Conservation (phyloP, 2,329 filamentous ascomycete genomes). For the Talaromyces sp. region DNA sequence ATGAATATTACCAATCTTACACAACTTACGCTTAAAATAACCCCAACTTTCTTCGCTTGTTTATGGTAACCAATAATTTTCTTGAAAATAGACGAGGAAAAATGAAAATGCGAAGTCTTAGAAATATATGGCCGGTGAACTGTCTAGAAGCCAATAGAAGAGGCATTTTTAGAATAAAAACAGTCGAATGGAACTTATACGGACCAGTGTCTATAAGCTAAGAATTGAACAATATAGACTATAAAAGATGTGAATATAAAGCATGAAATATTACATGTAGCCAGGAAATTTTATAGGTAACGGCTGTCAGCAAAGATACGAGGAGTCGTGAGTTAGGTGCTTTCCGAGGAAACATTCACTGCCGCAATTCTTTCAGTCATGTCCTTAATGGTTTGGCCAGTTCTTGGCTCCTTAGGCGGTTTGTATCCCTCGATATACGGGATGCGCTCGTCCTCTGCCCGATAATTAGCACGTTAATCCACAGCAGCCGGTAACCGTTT, state of each 20-base stretch:
- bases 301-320: not conserved
- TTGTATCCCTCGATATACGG: conserved; percentile 9
- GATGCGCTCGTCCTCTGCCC: conserved; percentile 6
- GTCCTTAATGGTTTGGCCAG: not conserved
- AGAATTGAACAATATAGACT: not conserved
- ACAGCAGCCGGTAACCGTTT: not conserved
- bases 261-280: not conserved
- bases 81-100: not conserved
- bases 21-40: not conserved
- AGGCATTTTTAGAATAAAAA: too few species aligned
- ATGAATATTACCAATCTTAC: not conserved
- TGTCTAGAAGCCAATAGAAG: not conserved
- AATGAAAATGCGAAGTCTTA: not conserved
- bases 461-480: not conserved
- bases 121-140: too few species aligned
- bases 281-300: not conserved
- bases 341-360: conserved; percentile 1
- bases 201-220: not conserved
- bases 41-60: not conserved
- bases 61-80: not conserved
- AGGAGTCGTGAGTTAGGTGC: not conserved
- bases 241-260: too few species aligned
- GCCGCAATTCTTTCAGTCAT: not conserved
- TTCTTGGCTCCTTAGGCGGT: not conserved
- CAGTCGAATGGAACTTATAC: too few species aligned